These are phyloP conservation scores for Gnomoniopsis sp. DNA, from an alignment of 2,329 filamentous ascomycete species.

Conservation along the genomic window DNA sequence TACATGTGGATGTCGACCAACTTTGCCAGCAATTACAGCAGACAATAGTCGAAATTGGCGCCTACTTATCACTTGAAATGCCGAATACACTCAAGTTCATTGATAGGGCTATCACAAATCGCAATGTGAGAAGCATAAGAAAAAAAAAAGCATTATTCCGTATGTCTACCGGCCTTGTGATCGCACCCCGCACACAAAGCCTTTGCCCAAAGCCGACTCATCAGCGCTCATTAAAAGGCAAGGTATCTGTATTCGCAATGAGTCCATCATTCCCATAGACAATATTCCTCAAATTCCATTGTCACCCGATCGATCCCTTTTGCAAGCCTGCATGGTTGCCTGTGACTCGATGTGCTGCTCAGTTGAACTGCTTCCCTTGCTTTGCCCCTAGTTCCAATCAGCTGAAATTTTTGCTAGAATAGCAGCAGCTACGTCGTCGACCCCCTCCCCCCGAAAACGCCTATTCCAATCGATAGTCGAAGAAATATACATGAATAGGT, in stretches of 20 bases:
- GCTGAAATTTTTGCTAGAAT: neutral
- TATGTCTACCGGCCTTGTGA: slow-evolving; percentile 4
- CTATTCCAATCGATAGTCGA: slow-evolving; percentile 9
- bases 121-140: neutral
- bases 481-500: slow-evolving; percentile 17
- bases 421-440: neutral
- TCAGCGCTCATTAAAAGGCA: slow-evolving; percentile 3
- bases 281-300: neutral
- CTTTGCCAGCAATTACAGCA: too few species aligned
- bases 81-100: too few species aligned
- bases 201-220: neutral
- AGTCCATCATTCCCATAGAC: neutral
- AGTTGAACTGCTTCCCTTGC: neutral
- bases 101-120: neutral
- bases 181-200: neutral
- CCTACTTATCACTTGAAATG: too few species aligned
- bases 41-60: too few species aligned
- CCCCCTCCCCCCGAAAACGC: slow-evolving; percentile 9
- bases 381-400: neutral
- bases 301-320: neutral
- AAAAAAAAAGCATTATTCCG: slow-evolving; percentile 7
- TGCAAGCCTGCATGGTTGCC: neutral
- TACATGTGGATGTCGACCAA: too few species aligned
- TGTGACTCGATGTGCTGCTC: neutral
- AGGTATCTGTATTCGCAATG: neutral